Base-by-base conservation (phyloP, 352 stramenopile genomes). In the Globisporangium parvum region DNA sequence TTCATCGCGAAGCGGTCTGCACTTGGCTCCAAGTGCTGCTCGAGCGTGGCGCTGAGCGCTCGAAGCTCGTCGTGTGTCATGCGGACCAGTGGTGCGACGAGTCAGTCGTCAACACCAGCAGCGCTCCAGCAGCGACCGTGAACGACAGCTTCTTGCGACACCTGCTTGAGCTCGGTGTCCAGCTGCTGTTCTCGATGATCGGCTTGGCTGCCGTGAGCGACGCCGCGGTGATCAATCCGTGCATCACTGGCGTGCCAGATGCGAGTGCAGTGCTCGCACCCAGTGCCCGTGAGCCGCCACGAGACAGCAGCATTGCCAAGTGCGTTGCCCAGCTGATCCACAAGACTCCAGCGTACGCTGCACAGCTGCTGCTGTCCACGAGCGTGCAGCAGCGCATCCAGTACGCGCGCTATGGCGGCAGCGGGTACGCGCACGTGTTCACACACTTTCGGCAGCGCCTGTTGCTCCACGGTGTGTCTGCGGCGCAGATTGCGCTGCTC, bases 61-160 rank as follows among this genome's bases (percentile, higher is more conserved):
- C 40, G 31, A 84, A 81, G 35, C 41, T 92, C n/a, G 67, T 91
- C 0, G 20, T 93, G 6, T 91, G 79, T 46, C 81, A 92, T 21
- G 72, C 69, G 0, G 81, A 93, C 66, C 66, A 73, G n/a, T 92
- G 78, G 75, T 77, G 68, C 40, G 65, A 70, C 12, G 65, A 57
- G 23, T 57, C 28, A 40, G n/a, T 5, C 47, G 9, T 26, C 6
- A 21, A 55, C 0, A 14, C 31, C 31, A 37, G 31, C 31, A 12
- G 6, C 8, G 31, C 31, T 37, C 31, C 31, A 37, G 31, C 31
- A 11, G 12, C 31, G 31, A 11, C 31, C 31, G 15, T 26, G 20
- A 60, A 45, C 0, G 51, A 54, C 18, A 14, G 47, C 10, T 88
- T 89, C 61, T 56, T 91, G 4, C 42, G 73, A 15, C 55, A 64